Base-by-base conservation (phyloP, 805 yeast species). In the Cyberlindnera japonica region DNA sequence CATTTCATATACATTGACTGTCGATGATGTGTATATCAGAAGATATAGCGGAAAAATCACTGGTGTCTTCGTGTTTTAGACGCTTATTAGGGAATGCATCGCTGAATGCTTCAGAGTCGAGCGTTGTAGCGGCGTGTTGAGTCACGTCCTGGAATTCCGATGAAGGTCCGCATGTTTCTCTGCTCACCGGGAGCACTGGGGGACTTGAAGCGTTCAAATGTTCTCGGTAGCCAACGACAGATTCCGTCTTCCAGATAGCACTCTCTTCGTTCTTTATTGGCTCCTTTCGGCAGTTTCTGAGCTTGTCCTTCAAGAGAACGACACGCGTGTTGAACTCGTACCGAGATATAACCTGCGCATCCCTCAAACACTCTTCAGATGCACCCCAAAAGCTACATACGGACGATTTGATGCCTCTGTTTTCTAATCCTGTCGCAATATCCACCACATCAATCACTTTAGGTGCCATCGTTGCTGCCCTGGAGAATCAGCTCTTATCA, bases 101-200 rank as follows among this genome's bases (percentile, higher is more conserved):
- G 18, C 32, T 25, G 29, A 37, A 33, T 2, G 34, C 29, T 3
- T 41, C 41, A 6, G 41, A 37, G 9, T 35, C 36, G n/a, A 30
- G 13, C 12, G 20, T 21, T 20, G 17, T 21, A 18, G 43, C 40
- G 31, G 27, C 5, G 16, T 17, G 29, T 10, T 25, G 33, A 7
- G 33, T 23, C n/a, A 43, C 3, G 14, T 44, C 46, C 3, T 44
- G 37, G 40, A 42, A 42, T 25, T 47, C 47, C 7, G 51, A 47
- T 3, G 48, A 42, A 3, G 33, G 28, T 4, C 30, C 33, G n/a
- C n/a, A n/a, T 7, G 19, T 12, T 13, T 15, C 30, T 32, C 20
- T 13, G n/a, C 38, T 21, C 4, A 21, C 18, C 15, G 24, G 31
- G 14, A 33, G 25, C 25, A 22, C 12, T 22, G 8, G 25, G 25